A percentile compares a stretch with the other conserved stretches of the same genome.
phyloP scores from a whole-genome alignment of 495 filamentous ascomycete genomes.

The Antarctomyces pellizariae region DNA sequence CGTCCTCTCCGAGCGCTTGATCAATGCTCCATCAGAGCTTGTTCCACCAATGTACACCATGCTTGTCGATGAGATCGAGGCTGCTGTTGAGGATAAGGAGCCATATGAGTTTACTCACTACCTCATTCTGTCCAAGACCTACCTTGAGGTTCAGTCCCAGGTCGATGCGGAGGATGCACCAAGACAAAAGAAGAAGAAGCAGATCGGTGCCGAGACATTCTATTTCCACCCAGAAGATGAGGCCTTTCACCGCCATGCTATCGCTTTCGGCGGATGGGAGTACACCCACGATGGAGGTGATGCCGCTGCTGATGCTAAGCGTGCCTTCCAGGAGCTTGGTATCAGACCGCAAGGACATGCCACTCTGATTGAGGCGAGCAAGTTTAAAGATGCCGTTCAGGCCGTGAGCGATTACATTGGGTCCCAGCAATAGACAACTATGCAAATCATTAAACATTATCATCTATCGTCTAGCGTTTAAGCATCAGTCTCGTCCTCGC shows the following conservation, averaged over 20 bases:
- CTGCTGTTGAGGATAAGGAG: slow-evolving; percentile 75
- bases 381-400: slow-evolving; percentile 43
- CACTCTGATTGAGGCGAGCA: slow-evolving; percentile 49
- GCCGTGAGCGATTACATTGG: slow-evolving; percentile 48
- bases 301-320: slow-evolving; percentile 64
- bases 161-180: slow-evolving; percentile 46
- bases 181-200: slow-evolving; percentile 56
- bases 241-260: slow-evolving; percentile 49
- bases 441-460: slow-evolving; percentile 4
- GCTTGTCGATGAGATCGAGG: slow-evolving; percentile 78
- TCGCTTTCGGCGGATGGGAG: slow-evolving; percentile 38
- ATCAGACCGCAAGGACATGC: slow-evolving; percentile 62
- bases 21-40: slow-evolving; percentile 86
- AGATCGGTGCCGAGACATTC: slow-evolving; percentile 27
- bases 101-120: slow-evolving; percentile 89
- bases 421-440: slow-evolving; percentile 14
- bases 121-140: slow-evolving; percentile 72
- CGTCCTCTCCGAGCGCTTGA: slow-evolving; percentile 69
- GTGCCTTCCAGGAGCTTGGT: slow-evolving; percentile 84
- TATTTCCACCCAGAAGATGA: slow-evolving; percentile 98
- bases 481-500: slow-evolving; percentile 7
- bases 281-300: slow-evolving; percentile 60
- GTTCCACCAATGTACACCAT: slow-evolving; percentile 92
- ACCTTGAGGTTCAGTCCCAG: slow-evolving; percentile 63
- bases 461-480: slow-evolving; percentile 6